Conservation (phyloP, 2,329 filamentous ascomycete species). For the Aspergillus tubingensis region DNA sequence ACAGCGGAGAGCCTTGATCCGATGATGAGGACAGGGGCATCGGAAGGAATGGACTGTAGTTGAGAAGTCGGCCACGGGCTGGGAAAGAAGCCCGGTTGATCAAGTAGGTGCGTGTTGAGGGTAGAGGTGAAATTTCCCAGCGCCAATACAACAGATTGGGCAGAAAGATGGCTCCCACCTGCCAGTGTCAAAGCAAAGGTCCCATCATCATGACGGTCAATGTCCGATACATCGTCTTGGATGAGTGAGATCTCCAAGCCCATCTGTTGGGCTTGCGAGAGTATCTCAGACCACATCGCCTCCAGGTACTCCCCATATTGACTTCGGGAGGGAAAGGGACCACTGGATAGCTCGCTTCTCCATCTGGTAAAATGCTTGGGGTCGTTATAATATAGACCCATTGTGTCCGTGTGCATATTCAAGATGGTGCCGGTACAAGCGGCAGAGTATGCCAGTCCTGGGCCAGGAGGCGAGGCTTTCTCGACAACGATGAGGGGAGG, state of each 20-base stretch:
- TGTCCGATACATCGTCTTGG: slow-evolving; percentile 7
- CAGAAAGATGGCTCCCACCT: neutral
- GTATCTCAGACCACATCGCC: slow-evolving; percentile 6
- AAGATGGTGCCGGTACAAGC: slow-evolving; percentile 11
- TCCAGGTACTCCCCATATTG: slow-evolving; percentile 14
- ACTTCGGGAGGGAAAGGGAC: slow-evolving; percentile 9
- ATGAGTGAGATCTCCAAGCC: slow-evolving; percentile 8
- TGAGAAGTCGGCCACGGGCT: slow-evolving; percentile 15
- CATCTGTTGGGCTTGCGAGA: slow-evolving; percentile 3
- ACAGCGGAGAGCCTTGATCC: slow-evolving; percentile 15
- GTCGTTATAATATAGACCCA: slow-evolving; percentile 12
- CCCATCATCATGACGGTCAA: slow-evolving; percentile 10
- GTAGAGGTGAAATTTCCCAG: slow-evolving; percentile 12
- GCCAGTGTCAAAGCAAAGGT: slow-evolving; percentile 5
- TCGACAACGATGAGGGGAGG: slow-evolving; percentile 3
- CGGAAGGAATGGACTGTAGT: slow-evolving; percentile 4
- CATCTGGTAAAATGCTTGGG: slow-evolving; percentile 12
- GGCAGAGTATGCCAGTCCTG: slow-evolving; percentile 11
- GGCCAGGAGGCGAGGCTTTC: slow-evolving; percentile 1
- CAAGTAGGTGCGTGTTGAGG: slow-evolving; percentile 7
- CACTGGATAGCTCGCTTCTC: slow-evolving; percentile 3
- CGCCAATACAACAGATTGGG: slow-evolving; percentile 7
- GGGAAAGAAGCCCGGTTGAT: slow-evolving; percentile 10
- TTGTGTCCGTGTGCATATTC: slow-evolving; percentile 14
- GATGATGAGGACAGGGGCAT: slow-evolving; percentile 11